Percentiles rank a stretch among this genome's conserved stretches.
These are phyloP conservation scores for Cutaneotrichosporon sp. DNA, from an alignment of 1,284 basidiomycete genomes.

Conservation along the genomic window DNA sequence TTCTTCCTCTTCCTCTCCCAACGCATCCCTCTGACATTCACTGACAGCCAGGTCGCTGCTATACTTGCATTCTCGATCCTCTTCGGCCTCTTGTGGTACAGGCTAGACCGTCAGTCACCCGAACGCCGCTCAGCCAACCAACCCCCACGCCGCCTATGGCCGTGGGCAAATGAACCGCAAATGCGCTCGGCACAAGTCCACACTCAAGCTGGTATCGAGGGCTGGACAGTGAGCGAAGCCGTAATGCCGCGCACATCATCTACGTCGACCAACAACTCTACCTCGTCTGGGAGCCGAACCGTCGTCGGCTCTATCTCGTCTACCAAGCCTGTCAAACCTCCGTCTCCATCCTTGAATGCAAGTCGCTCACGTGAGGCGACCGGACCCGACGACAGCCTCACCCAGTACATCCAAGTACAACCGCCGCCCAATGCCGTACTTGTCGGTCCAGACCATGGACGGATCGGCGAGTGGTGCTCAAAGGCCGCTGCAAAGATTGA, in stretches of 20 bases:
- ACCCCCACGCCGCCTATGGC: background rate
- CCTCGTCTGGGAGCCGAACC: background rate
- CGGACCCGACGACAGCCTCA: background rate
- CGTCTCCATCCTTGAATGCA: background rate
- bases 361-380: background rate
- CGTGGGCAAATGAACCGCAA: background rate
- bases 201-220: background rate
- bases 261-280: background rate
- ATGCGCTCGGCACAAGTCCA: background rate
- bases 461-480: background rate
- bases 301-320: background rate
- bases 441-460: background rate
- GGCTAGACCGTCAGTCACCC: background rate
- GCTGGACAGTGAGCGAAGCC: background rate
- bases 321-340: background rate
- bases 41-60: background rate
- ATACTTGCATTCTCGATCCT: background rate
- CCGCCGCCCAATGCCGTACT: background rate
- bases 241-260: background rate
- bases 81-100: slow-evolving; percentile 5
- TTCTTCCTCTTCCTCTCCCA: background rate
- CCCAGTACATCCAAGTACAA: background rate
- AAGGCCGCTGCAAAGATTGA: background rate
- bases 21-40: background rate
- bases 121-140: background rate